phyloP scores from a whole-genome alignment of 140 eudicot genomes.

The Flaveria floridana region DNA sequence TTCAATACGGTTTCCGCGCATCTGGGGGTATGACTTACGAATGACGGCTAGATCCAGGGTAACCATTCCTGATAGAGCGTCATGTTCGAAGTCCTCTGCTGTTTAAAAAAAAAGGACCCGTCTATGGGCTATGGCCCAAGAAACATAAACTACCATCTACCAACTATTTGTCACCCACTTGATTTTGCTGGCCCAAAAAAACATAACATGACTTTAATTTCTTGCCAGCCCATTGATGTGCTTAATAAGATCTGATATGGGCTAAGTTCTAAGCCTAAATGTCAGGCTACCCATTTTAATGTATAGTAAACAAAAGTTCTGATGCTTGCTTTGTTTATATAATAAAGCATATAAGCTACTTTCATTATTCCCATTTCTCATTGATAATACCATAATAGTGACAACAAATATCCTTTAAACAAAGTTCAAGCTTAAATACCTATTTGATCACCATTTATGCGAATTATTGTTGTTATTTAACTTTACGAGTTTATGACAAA shows the following conservation, averaged over 20 bases:
- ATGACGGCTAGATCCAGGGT: too few relatives aligned
- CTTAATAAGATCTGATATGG: slow-evolving; percentile 17
- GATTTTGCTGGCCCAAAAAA: too few relatives aligned
- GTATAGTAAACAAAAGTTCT: not conserved
- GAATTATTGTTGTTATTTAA: not conserved
- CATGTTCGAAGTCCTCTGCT: too few relatives aligned
- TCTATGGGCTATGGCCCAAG: too few relatives aligned
- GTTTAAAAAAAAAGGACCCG: too few relatives aligned
- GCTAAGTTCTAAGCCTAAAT: slow-evolving; percentile 28
- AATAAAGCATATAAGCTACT: slow-evolving; percentile 12
- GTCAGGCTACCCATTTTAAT: slow-evolving; percentile 6
- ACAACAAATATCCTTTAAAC: not conserved
- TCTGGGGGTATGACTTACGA: too few relatives aligned
- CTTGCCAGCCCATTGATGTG: slow-evolving; percentile 1
- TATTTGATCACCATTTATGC: not conserved
- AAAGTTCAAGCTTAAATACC: not conserved
- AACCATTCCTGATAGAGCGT: too few relatives aligned
- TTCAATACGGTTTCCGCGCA: too few relatives aligned
- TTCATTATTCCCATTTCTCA: not conserved
- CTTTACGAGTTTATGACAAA: not conserved
- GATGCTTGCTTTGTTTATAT: too few relatives aligned
- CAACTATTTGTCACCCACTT: too few relatives aligned
- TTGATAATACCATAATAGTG: not conserved
- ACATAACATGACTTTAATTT: not conserved
- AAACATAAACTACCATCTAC: too few relatives aligned